phyloP scores from a whole-genome alignment of 176 grass and related monocot genomes.

The Tuctoria greenei region DNA sequence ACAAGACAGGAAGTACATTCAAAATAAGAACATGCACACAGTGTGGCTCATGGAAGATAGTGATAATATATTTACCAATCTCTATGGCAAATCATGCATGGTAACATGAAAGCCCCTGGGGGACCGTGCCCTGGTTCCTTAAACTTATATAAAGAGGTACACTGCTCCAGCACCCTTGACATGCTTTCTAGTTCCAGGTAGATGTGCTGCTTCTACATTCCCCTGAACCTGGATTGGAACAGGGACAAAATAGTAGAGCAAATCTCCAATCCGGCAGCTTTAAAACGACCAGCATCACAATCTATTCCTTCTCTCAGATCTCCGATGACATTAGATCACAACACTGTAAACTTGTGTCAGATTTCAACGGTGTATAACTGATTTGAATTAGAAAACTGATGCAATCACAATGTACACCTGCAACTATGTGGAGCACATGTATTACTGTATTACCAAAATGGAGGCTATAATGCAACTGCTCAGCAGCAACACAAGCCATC shows the following conservation, averaged over 20 bases:
- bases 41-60: slow-evolving; percentile 20
- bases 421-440: slow-evolving; percentile 31
- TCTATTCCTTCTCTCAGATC: not conserved
- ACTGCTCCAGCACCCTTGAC: slow-evolving; percentile 27
- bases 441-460: slow-evolving; percentile 75
- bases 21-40: slow-evolving; percentile 33
- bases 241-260: slow-evolving; percentile 27
- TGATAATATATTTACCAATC: slow-evolving; percentile 26
- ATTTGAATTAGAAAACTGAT: slow-evolving; percentile 20
- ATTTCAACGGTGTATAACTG: slow-evolving; percentile 1
- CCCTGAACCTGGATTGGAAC: slow-evolving; percentile 33
- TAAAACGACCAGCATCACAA: slow-evolving; percentile 20
- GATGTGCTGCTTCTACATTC: slow-evolving; percentile 45
- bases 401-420: slow-evolving; percentile 21
- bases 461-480: slow-evolving; percentile 79
- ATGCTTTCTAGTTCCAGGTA: slow-evolving; percentile 53
- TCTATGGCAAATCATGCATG: slow-evolving; percentile 37
- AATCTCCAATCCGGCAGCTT: slow-evolving; percentile 13
- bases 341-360: not conserved
- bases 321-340: not conserved
- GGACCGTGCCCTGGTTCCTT: slow-evolving; percentile 24
- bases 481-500: slow-evolving; percentile 79
- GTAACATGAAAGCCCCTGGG: slow-evolving; percentile 30
- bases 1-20: slow-evolving; percentile 7
- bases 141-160: slow-evolving; percentile 12